phyloP scores from a whole-genome alignment of 1,284 basidiomycete species.

The Apiotrichum veenhuisii region DNA sequence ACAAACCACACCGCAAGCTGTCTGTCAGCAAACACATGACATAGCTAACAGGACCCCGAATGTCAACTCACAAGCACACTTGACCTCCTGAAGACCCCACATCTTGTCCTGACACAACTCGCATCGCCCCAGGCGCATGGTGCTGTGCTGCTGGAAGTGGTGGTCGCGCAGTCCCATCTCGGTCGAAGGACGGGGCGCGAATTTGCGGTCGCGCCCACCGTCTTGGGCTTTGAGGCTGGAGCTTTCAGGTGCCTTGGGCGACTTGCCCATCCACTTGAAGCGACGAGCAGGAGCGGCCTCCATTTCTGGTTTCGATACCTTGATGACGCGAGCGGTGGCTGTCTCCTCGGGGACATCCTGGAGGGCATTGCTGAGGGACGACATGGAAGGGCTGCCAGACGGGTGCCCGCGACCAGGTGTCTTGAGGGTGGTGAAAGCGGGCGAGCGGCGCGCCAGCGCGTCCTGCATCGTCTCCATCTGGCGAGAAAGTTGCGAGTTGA shows the following conservation, averaged over 20 bases:
- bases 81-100: slow-evolving; percentile 88
- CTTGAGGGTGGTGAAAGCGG: slow-evolving; percentile 22
- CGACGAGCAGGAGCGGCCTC: slow-evolving; percentile 51
- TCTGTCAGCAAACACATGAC: neutral
- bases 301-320: slow-evolving; percentile 48
- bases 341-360: slow-evolving; percentile 49
- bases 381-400: slow-evolving; percentile 48
- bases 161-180: slow-evolving; percentile 59
- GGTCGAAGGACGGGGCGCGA: slow-evolving; percentile 41
- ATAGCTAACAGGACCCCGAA: too few species aligned
- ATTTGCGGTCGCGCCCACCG: slow-evolving; percentile 15
- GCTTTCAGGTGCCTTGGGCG: slow-evolving; percentile 29
- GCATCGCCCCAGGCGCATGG: slow-evolving; percentile 83
- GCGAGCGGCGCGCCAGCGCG: slow-evolving; percentile 30
- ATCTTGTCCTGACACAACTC: slow-evolving; percentile 96
- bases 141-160: slow-evolving; percentile 82
- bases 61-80: slow-evolving; percentile 76
- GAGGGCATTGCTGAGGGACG: slow-evolving; percentile 43
- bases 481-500: slow-evolving; percentile 72
- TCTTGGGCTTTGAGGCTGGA: neutral
- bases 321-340: slow-evolving; percentile 46
- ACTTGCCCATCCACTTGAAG: slow-evolving; percentile 57
- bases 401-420: slow-evolving; percentile 26
- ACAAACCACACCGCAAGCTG: slow-evolving; percentile 52
- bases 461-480: slow-evolving; percentile 61